Conservation (phyloP, 441 rosid genomes). For the Croton setiger region DNA sequence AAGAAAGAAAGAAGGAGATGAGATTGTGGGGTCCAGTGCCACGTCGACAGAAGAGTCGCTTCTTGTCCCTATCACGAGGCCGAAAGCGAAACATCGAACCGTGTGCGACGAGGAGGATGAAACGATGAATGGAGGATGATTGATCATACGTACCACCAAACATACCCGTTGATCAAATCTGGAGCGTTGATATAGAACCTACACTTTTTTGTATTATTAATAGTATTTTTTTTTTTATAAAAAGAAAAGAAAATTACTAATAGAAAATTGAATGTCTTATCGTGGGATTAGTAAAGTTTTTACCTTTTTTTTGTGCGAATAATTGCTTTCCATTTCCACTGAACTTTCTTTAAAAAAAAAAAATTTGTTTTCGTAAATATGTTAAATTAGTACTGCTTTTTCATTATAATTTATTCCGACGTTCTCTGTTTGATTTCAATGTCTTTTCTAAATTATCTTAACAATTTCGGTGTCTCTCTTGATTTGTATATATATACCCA, state of each 20-base stretch:
- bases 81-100: conserved; percentile 60
- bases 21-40: conserved; percentile 34
- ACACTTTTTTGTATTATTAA: conserved; percentile 4
- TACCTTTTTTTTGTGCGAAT: conserved; percentile 29
- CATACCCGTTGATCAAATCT: conserved; percentile 10
- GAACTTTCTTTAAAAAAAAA: background rate
- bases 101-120: conserved; percentile 27
- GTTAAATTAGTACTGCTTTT: no score
- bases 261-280: conserved; percentile 23
- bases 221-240: background rate
- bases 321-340: conserved; percentile 29
- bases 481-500: background rate
- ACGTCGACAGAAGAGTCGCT: conserved; percentile 30
- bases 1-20: conserved; percentile 7
- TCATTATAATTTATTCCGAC: background rate
- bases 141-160: no score
- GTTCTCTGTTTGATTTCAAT: background rate
- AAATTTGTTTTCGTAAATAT: background rate
- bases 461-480: background rate
- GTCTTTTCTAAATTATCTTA: background rate
- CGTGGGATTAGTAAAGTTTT: conserved; percentile 43
- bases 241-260: background rate
- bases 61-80: conserved; percentile 54
- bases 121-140: no score
- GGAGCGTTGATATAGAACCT: conserved; percentile 31